Percentiles rank a stretch among this genome's conserved stretches.
Conservation (phyloP, 352 stramenopile species). For the Pythium dissotocum region DNA sequence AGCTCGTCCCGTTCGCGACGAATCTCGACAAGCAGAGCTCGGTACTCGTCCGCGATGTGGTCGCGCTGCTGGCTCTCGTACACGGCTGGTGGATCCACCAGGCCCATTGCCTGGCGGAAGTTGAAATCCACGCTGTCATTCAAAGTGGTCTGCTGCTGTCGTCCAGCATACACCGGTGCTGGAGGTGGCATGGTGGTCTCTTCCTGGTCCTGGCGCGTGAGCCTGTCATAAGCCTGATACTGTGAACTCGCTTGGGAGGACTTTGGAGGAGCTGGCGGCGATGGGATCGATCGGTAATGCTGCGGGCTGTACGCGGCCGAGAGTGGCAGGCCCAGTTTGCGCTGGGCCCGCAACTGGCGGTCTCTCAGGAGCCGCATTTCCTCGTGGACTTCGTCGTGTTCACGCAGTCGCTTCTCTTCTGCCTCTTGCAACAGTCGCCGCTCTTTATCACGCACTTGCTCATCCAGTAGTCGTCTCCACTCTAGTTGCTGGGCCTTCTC, state of each 20-base stretch:
- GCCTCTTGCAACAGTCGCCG: slow-evolving; percentile 49
- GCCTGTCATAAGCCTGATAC: background rate
- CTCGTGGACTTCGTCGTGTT: slow-evolving; percentile 45
- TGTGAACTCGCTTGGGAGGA: background rate
- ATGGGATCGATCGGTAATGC: slow-evolving; percentile 24
- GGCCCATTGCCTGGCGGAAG: slow-evolving; percentile 20
- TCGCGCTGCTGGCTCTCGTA: slow-evolving; percentile 13
- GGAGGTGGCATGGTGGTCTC: slow-evolving; percentile 23
- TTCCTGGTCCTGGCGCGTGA: background rate
- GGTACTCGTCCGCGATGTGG: slow-evolving; percentile 64
- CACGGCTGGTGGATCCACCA: slow-evolving; percentile 15
- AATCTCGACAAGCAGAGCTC: slow-evolving; percentile 63
- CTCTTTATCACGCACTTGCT: slow-evolving; percentile 73
- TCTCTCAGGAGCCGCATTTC: slow-evolving; percentile 56
- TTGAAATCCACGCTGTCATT: slow-evolving; percentile 19
- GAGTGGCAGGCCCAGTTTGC: slow-evolving; percentile 31
- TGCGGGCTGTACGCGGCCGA: slow-evolving; percentile 11
- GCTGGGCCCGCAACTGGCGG: slow-evolving; percentile 62
- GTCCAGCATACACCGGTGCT: slow-evolving; percentile 19
- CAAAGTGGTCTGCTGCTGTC: background rate
- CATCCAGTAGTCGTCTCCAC: slow-evolving; percentile 66
- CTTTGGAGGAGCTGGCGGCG: slow-evolving; percentile 11
- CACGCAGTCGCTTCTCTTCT: slow-evolving; percentile 34
- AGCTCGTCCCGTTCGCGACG: slow-evolving; percentile 72
- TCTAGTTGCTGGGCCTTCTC: slow-evolving; percentile 73